Evolutionary conservation across 352 stramenopile genomes (phyloP).

Genomic region (Pythium monospermum): DNA sequence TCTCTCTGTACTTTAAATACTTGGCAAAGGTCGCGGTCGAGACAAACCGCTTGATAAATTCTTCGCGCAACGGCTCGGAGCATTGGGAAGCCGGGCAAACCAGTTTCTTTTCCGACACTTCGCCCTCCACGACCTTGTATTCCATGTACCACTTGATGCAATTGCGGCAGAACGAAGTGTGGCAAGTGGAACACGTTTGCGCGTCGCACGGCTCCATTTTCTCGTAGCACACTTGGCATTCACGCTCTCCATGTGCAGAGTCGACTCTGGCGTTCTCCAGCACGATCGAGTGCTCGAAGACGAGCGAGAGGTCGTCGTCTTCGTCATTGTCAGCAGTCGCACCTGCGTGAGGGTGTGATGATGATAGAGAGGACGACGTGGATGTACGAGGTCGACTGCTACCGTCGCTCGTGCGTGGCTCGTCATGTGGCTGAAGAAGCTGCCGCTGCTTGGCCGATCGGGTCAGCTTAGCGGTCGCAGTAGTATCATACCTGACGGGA

Average conservation of each 20-base stretch:
- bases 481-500: too few relatives aligned
- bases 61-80: conserved; percentile 34
- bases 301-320: neutral
- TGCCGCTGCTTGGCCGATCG: neutral
- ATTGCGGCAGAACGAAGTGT: conserved; percentile 41
- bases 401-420: conserved; percentile 8
- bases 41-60: conserved; percentile 50
- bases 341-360: too few relatives aligned
- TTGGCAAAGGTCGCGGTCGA: conserved; percentile 45
- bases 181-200: conserved; percentile 44
- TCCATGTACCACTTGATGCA: conserved; percentile 73
- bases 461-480: neutral
- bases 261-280: neutral
- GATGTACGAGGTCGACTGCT: conserved; percentile 19
- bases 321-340: conserved; percentile 7
- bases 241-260: conserved; percentile 12
- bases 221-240: conserved; percentile 80
- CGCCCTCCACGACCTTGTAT: conserved; percentile 71
- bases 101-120: conserved; percentile 69
- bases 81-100: conserved; percentile 66
- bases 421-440: conserved; percentile 2
- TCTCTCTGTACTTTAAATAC: conserved; percentile 60
- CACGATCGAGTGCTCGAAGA: conserved; percentile 8
- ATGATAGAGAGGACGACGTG: conserved; percentile 26
- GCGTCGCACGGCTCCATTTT: conserved; percentile 37